Evolutionary conservation across 495 filamentous ascomycete genomes (phyloP), one percentile per base, ranked within the genome.

Genomic region (Xylaria acuta): DNA sequence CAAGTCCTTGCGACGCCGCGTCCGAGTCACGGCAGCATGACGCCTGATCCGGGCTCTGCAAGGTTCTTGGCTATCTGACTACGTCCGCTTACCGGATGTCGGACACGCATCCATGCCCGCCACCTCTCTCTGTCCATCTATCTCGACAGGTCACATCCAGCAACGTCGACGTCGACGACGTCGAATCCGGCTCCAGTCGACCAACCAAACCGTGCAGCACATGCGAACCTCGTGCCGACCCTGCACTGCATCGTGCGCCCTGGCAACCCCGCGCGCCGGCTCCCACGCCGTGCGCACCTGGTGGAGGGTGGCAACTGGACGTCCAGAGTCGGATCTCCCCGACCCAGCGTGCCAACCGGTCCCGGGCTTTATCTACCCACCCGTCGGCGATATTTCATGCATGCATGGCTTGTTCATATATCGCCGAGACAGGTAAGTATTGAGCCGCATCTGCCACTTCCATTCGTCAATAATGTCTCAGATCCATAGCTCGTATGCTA

Each of bases 1-100:
- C 72, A 79, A 75, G 77, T 79, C 77, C 77, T 77, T 71, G 77
- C 77, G 77, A 75, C 36, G 73, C 64, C 56, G 53, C 69, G 22
- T 22, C 45, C 47, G 65, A 54, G 36, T 30, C 32, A 20, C 22
- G 53, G 27, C 45, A 47, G 36, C 59, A 47, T 53, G 59, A 22
- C 36, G 36, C 59, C 43, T 38, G 59, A 41, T 30, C 34, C 38
- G 59, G 49, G 22, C 8, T 43, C 30, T 53, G 58, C 12, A 14
- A 34, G 36, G 58, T 7, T 2, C 56, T 69, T 60, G 67, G 40
- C 56, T 69, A 40, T 34, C 38, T 47, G 40, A 47, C 41, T 41
- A 67, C 41, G 41, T 67, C 65, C 65, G 65, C 36, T 67, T 49
- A 67, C 65, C 65, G 65, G 65, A 54, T 67, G 65, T 27, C 14